Evolutionary conservation across 2,329 filamentous ascomycete species (phyloP).

Genomic region (Acrocalymma vagum): DNA sequence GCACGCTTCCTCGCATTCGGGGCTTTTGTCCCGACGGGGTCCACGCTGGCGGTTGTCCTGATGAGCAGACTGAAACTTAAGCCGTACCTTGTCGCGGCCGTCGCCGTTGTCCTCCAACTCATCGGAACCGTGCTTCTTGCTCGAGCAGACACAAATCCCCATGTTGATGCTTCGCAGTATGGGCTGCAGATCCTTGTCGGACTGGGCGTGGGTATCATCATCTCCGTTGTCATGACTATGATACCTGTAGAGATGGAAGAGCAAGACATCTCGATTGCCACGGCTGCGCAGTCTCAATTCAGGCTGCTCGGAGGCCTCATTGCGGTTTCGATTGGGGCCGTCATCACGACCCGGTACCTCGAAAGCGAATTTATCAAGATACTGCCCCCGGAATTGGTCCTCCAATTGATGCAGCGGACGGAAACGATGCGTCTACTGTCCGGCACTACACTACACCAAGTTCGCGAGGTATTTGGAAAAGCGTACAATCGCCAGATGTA

Average conservation of each 20-base stretch:
- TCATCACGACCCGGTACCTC: constrained; percentile 14
- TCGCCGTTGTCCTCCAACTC: constrained; percentile 11
- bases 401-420: constrained; percentile 8
- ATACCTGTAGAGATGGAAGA: constrained; percentile 17
- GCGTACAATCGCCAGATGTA: constrained; percentile 23
- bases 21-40: constrained; percentile 14
- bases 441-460: not conserved
- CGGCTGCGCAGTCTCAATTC: constrained; percentile 17
- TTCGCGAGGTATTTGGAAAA: constrained; percentile 11
- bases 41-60: constrained; percentile 10
- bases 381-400: constrained; percentile 5
- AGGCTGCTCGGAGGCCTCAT: constrained; percentile 16
- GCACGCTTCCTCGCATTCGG: constrained; percentile 20
- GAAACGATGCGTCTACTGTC: constrained; percentile 3
- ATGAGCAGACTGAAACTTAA: constrained; percentile 10
- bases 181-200: constrained; percentile 21
- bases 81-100: constrained; percentile 14
- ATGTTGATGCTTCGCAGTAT: constrained; percentile 14
- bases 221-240: constrained; percentile 11
- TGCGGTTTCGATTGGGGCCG: constrained; percentile 14
- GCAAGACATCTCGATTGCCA: constrained; percentile 18
- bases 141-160: constrained; percentile 1
- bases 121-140: constrained; percentile 13
- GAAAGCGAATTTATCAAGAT: constrained; percentile 5
- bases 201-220: constrained; percentile 15